phyloP scores from a whole-genome alignment of 2,329 filamentous ascomycete species.

The Coniella vitis region DNA sequence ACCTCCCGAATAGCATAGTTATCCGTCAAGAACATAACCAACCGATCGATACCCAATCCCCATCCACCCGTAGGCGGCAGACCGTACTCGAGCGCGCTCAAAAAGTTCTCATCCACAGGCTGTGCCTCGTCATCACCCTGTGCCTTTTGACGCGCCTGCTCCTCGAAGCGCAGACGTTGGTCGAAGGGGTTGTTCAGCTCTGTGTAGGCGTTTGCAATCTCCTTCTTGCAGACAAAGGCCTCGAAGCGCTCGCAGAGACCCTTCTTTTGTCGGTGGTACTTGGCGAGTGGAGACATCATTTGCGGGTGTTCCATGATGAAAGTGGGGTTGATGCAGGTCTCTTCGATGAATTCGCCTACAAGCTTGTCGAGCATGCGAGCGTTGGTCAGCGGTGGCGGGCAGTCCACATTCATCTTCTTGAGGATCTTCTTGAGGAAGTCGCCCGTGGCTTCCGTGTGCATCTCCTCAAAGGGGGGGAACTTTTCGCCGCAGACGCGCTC shows the following conservation, averaged over 20 bases:
- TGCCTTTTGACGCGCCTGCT: slow-evolving; percentile 92
- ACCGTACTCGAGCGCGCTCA: slow-evolving; percentile 47
- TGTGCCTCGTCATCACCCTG: slow-evolving; percentile 97
- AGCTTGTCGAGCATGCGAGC: slow-evolving; percentile 95
- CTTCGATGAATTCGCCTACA: slow-evolving; percentile 89
- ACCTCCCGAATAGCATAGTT: slow-evolving; percentile 97
- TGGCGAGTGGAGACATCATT: slow-evolving; percentile 93
- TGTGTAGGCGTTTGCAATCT: slow-evolving; percentile 75
- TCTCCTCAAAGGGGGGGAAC: slow-evolving; percentile 82
- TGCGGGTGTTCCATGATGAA: slow-evolving; percentile 75
- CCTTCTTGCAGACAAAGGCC: slow-evolving; percentile 94
- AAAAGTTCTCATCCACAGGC: slow-evolving; percentile 76
- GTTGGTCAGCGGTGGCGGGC: slow-evolving; percentile 84
- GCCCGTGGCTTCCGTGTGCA: slow-evolving; percentile 85
- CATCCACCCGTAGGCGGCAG: slow-evolving; percentile 92
- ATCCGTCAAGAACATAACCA: slow-evolving; percentile 94
- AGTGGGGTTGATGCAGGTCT: slow-evolving; percentile 86
- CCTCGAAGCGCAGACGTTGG: slow-evolving; percentile 84
- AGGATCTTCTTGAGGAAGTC: slow-evolving; percentile 78
- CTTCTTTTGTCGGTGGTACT: slow-evolving; percentile 75
- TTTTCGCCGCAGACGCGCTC: slow-evolving; percentile 87
- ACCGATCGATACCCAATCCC: slow-evolving; percentile 91
- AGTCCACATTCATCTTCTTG: slow-evolving; percentile 86
- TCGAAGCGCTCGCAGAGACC: slow-evolving; percentile 97
- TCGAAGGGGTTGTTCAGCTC: slow-evolving; percentile 97